Evolutionary conservation across 768 basidiomycete species (phyloP), one percentile per base, ranked within the genome.

Genomic region (Amanita fuliginea): DNA sequence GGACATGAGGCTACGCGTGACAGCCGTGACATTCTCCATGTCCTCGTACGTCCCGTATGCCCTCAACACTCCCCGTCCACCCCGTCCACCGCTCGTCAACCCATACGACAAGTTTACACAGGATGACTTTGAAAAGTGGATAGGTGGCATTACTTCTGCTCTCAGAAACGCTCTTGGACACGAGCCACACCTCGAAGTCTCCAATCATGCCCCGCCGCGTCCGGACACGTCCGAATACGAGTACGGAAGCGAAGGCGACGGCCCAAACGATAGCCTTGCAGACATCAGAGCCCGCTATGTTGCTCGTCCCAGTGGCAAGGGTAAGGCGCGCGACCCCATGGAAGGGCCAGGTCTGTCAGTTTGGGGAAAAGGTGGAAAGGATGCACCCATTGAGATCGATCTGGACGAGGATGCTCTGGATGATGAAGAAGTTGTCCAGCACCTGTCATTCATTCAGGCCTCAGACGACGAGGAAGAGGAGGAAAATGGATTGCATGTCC

Each of bases 21-120:
- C 89, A 82, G 3, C 11, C 34, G 35, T 87, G 0, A 86, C 86
- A 59, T 91, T 88, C 60, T 69, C 74, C 42, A 45, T 51, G 43
- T 51, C 39, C 36, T 52, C 52, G 8, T 34, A 44, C 14, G 10
- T 44, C 21, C 50, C 51, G 11, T 54, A 60, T 45, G 51, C 42
- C 9, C 40, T 58, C 14, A 33, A 54, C 3, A 53, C 51, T 1
- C 47, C 55, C 10, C 62, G 56, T 41, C 14, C 56, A 1, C 46
- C 57, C 1, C 70, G 71, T 16, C 64, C 78, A 5, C 82, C 83
- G 16, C 73, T 83, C 47, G 62, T 76, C 46, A 86, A 86, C 57
- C 84, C 84, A 1, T 86, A 80, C 60, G 82, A 86, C 61, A 81
- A 80, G 60, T 83, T 86, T 60, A 71, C 80, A 1, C 72, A 78